phyloP scores from a whole-genome alignment of 768 basidiomycete genomes.

The Sistotremastrum suecicum region DNA sequence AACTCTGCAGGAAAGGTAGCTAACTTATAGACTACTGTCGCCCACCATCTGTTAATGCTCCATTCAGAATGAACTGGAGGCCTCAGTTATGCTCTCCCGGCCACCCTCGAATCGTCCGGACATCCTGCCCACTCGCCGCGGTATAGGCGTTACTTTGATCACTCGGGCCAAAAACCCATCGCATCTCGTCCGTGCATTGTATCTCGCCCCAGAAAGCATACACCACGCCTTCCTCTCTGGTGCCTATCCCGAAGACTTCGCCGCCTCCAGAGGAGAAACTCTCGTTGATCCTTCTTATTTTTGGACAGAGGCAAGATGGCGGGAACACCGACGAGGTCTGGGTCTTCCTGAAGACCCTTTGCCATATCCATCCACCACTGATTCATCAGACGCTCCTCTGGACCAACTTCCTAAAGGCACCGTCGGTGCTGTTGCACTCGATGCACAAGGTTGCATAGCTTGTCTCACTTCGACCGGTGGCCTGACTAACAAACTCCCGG shows the following conservation, averaged over 20 bases:
- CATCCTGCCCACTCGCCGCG: constrained; percentile 46
- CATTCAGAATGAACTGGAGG: constrained; percentile 66
- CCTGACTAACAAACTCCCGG: constrained; percentile 69
- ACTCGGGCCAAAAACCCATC: constrained; percentile 61
- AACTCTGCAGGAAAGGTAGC: constrained; percentile 64
- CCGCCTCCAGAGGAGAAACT: constrained; percentile 31
- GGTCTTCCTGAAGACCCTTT: constrained; percentile 58
- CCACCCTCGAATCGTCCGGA: constrained; percentile 53
- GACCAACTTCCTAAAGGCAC: constrained; percentile 63
- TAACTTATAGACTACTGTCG: neutral
- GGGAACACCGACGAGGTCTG: constrained; percentile 57
- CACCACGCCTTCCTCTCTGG: constrained; percentile 67
- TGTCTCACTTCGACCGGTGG: constrained; percentile 71
- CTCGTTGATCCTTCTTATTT: constrained; percentile 68
- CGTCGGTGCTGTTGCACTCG: constrained; percentile 75
- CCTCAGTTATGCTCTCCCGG: constrained; percentile 68
- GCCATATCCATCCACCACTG: constrained; percentile 18
- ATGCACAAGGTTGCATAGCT: constrained; percentile 58
- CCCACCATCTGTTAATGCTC: neutral
- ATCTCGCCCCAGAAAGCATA: constrained; percentile 45
- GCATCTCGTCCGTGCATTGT: constrained; percentile 52
- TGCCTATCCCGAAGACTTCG: constrained; percentile 40
- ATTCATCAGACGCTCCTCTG: constrained; percentile 18
- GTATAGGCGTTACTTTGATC: constrained; percentile 49
- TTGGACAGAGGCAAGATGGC: constrained; percentile 63